Base-by-base conservation (phyloP, 345 rosid genomes). In the Salix suchowensis region DNA sequence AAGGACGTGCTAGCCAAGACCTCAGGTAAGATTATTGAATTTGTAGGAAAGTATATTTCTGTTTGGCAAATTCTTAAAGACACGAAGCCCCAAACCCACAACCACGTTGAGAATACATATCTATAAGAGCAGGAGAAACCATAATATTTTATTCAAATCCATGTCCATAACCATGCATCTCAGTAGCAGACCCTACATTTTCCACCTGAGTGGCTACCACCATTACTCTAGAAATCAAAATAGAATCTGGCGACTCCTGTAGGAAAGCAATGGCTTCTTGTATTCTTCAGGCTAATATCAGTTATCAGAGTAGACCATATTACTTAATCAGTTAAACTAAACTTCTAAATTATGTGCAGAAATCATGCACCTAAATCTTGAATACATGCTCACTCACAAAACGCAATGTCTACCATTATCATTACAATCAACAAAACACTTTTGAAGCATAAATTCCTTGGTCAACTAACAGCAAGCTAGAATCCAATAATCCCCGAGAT, bases 61-160 rank as follows among this genome's bases (percentile, higher is more conserved):
- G 67, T 83, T 81, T 1, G 83, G 72, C 83, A 86, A 88, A 68
- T 44, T 77, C 21, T 74, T 76, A 37, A 91, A 95, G 76, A 87
- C 79, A 55, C 13, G 84, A 79, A 86, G 82, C 5, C 88, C 92
- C 28, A 76, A 83, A 71, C 68, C 80, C 78, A 90, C 24, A 74
- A 42, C 98, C 98, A 77, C 94, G 89, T 82, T 95, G 90, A 55
- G 86, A 83, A 71, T 93, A 93, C 97, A 93, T 88, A 87, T 91
- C 91, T 65, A 89, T 68, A 8, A 95, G 91, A 64, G 91, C 87
- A 79, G 96, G 91, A 64, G 86, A 85, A 40, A 93, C 90, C 86
- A 86, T 84, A 69, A 91, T 65, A 79, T 87, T 81, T 19, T 74
- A 73, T 77, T 89, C 88, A 70, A 88, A 68, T 73, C 97, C 97